Evolutionary conservation across 2,329 filamentous ascomycete species (phyloP).

Genomic region (Colletotrichum horii): DNA sequence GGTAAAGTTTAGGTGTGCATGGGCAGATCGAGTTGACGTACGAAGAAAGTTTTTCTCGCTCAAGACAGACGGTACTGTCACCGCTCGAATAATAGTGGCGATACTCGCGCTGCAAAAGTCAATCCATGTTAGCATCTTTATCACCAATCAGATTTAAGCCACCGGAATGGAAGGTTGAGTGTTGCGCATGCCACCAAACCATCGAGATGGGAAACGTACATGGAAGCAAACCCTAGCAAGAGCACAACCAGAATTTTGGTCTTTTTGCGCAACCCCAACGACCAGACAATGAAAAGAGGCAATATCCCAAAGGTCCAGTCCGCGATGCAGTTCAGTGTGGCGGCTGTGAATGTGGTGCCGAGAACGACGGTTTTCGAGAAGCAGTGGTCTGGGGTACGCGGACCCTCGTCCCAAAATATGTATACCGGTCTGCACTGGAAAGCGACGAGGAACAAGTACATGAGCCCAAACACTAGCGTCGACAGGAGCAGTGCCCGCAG

Average conservation of each 20-base stretch:
- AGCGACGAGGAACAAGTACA: slow-evolving; percentile 44
- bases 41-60: slow-evolving; percentile 45
- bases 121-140: background rate
- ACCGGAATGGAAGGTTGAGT: background rate
- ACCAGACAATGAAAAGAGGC: slow-evolving; percentile 43
- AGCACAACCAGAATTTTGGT: slow-evolving; percentile 39
- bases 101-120: slow-evolving; percentile 21
- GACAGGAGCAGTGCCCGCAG: slow-evolving; percentile 37
- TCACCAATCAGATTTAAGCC: background rate
- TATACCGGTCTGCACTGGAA: slow-evolving; percentile 43
- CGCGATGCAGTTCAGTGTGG: slow-evolving; percentile 37
- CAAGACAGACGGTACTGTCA: slow-evolving; percentile 40
- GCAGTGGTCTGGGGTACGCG: slow-evolving; percentile 31
- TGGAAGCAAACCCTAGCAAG: slow-evolving; percentile 35
- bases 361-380: slow-evolving; percentile 27
- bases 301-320: slow-evolving; percentile 45
- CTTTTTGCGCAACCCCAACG: slow-evolving; percentile 41
- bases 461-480: slow-evolving; percentile 37
- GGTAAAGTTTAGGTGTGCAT: background rate
- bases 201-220: slow-evolving; percentile 18
- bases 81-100: slow-evolving; percentile 48
- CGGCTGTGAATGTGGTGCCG: slow-evolving; percentile 39
- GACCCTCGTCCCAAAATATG: slow-evolving; percentile 40
- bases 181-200: background rate
- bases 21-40: background rate